Percentiles rank a stretch among this genome's conserved stretches.
These are phyloP conservation scores for Sungouiozyma ichnusensis DNA, from an alignment of 805 yeast genomes.

Conservation along the genomic window DNA sequence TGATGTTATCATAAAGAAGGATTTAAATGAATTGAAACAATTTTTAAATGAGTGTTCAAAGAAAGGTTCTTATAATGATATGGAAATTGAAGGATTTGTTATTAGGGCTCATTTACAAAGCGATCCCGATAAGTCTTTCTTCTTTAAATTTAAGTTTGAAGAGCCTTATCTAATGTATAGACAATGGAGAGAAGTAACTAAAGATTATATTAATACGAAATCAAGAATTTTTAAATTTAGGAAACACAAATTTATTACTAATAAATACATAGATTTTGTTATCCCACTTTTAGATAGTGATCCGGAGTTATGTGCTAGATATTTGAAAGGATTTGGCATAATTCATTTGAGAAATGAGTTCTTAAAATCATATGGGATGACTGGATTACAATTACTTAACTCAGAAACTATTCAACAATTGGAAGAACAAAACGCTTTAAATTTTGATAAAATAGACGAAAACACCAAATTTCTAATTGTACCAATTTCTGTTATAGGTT, in stretches of 20 bases:
- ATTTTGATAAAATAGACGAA: constrained; percentile 28
- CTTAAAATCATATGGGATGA: constrained; percentile 39
- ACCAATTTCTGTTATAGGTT: constrained; percentile 85
- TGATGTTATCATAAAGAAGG: constrained; percentile 34
- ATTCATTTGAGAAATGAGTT: constrained; percentile 62
- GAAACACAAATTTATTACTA: constrained; percentile 50
- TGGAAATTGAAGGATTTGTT: constrained; percentile 90
- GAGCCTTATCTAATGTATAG: constrained; percentile 91
- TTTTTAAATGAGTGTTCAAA: constrained; percentile 48
- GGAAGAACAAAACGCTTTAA: constrained; percentile 31
- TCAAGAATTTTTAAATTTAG: constrained; percentile 31
- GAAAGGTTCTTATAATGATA: constrained; percentile 60
- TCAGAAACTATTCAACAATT: constrained; percentile 32
- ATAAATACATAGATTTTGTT: constrained; percentile 61
- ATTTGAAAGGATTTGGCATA: constrained; percentile 53
- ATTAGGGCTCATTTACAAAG: constrained; percentile 44
- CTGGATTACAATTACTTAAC: constrained; percentile 50
- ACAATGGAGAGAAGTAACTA: constrained; percentile 81
- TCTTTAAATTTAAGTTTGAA: constrained; percentile 89
- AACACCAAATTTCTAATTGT: constrained; percentile 51
- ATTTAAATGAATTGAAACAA: constrained; percentile 33
- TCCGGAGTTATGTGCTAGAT: constrained; percentile 37
- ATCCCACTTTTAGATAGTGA: constrained; percentile 42
- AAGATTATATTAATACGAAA: constrained; percentile 35
- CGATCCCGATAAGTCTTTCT: constrained; percentile 37